Base-by-base conservation (phyloP, 2,329 filamentous ascomycete species). In the Stemphylium vesicarium region DNA sequence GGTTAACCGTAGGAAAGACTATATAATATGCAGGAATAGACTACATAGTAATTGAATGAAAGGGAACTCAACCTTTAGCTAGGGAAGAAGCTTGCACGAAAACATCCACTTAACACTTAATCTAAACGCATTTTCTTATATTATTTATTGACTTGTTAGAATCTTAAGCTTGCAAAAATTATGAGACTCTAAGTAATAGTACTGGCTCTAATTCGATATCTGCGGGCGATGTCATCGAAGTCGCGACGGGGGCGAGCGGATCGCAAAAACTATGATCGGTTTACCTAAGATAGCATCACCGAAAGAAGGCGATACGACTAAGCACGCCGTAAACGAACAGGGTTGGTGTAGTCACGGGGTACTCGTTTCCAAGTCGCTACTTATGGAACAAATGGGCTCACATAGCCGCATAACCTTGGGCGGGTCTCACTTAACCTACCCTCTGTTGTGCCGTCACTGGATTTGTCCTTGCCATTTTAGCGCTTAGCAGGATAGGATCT, bases 271-370 rank as follows among this genome's bases (percentile, higher is more conserved):
- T 31, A 6, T 36, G 20, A 32, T 49, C n/a, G 18, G 4, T 54
- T 54, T n/a, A 4, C 2, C 24, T 4, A 44, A 50, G 40, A 54
- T 15, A 16, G 29, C 4, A 50, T 54, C 5, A 12, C 1, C n/a
- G 29, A 54, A 50, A 36, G 40, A 36, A 38, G 43, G 45, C 35
- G 22, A 50, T 54, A 52, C 10, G 42, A 52, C 9, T 8, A 46
- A 52, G 49, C 20, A 46, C 31, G 31, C 15, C 6, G 41, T 15
- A 52, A 11, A 46, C 13, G 13, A 29, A 36, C 20, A n/a, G 26
- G 10, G 12, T 38, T 16, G 6, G 32, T 13, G 16, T 35, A 50
- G 32, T 50, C 9, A 50, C n/a, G 15, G 29, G 31, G 38, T 35
- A 50, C 41, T 29, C 8, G 13, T 31, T 10, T 12, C 39, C 24